These are phyloP conservation scores for Orbilia blumenaviensis DNA, from an alignment of 2,329 filamentous ascomycete species.

Conservation along the genomic window DNA sequence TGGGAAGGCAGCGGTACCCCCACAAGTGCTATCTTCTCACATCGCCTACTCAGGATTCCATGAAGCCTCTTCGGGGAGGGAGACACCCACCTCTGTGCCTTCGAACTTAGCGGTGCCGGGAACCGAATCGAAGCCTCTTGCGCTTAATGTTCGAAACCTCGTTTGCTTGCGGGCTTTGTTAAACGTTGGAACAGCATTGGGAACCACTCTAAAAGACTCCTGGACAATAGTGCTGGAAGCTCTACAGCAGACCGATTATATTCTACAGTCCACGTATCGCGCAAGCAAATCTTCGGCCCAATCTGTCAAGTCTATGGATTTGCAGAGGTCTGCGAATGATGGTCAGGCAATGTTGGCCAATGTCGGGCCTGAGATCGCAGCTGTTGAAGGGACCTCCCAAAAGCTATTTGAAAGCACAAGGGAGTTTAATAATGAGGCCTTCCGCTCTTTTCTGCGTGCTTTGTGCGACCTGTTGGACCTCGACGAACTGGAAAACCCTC, in stretches of 20 bases:
- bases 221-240: constrained; percentile 94
- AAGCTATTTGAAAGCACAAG: constrained; percentile 90
- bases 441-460: constrained; percentile 78
- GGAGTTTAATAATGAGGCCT: constrained; percentile 85
- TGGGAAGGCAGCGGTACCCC: constrained; percentile 89
- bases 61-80: constrained; percentile 56
- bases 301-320: constrained; percentile 52
- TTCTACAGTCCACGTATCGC: constrained; percentile 70
- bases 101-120: constrained; percentile 11
- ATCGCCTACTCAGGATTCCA: constrained; percentile 58
- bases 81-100: constrained; percentile 43
- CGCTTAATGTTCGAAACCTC: constrained; percentile 86
- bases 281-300: constrained; percentile 55
- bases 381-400: constrained; percentile 86
- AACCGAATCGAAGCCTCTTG: constrained; percentile 60
- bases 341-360: constrained; percentile 68
- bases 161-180: constrained; percentile 87
- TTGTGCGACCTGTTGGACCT: constrained; percentile 75
- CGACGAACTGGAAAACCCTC: constrained; percentile 41
- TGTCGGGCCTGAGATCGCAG: constrained; percentile 81
- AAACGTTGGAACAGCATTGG: constrained; percentile 94
- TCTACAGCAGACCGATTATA: constrained; percentile 88
- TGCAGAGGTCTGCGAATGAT: constrained; percentile 39
- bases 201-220: constrained; percentile 81
- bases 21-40: constrained; percentile 69